Conservation (phyloP, 2,329 filamentous ascomycete genomes). For the Ophiocordyceps camponoti-leonardi region DNA sequence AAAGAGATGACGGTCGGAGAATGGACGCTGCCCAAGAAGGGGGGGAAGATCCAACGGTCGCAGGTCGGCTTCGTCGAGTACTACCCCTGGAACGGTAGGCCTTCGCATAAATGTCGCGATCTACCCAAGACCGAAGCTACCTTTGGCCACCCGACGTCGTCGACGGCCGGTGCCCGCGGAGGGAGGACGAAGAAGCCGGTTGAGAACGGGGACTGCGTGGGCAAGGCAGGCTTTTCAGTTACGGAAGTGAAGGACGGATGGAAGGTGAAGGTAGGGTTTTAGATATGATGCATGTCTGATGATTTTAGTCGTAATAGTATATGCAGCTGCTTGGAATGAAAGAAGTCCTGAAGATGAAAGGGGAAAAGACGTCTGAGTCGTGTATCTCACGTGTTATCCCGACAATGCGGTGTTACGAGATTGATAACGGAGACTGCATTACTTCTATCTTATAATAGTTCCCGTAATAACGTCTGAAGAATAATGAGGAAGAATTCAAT, state of each 20-base stretch:
- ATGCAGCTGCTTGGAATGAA: too few relatives aligned
- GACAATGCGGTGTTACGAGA: too few relatives aligned
- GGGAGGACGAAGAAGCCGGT: background rate
- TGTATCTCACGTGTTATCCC: too few relatives aligned
- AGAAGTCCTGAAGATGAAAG: too few relatives aligned
- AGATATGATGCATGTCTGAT: too few relatives aligned
- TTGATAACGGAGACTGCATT: too few relatives aligned
- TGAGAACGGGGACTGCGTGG: background rate
- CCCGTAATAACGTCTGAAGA: too few relatives aligned
- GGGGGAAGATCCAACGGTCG: conserved; percentile 3
- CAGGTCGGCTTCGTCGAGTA: conserved; percentile 9
- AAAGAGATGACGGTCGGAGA: conserved; percentile 4
- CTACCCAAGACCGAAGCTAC: conserved; percentile 5
- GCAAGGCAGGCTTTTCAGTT: background rate
- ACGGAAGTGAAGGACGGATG: background rate
- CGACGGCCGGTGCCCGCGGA: background rate
- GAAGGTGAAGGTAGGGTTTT: background rate
- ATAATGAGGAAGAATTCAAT: too few relatives aligned
- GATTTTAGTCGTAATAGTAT: too few relatives aligned
- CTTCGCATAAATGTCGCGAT: conserved; percentile 3
- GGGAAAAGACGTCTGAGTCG: too few relatives aligned
- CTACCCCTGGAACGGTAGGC: conserved; percentile 6
- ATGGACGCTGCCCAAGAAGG: conserved; percentile 5
- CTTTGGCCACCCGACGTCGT: background rate
- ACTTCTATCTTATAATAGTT: too few relatives aligned